phyloP scores from a whole-genome alignment of 768 basidiomycete genomes.

The Coprinellus micaceus region DNA sequence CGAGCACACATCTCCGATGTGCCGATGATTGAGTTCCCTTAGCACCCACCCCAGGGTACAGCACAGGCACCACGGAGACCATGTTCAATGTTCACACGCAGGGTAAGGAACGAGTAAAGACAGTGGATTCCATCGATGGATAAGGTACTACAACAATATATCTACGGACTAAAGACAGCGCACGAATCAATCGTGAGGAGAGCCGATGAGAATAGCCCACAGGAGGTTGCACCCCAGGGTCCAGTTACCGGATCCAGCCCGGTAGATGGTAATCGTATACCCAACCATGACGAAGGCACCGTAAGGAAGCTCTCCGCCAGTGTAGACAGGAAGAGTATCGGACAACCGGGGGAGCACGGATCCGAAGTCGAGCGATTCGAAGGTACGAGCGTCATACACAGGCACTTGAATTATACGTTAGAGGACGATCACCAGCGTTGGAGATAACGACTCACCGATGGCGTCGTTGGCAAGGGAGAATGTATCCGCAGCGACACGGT shows the following conservation, averaged over 20 bases:
- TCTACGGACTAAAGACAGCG: too few species aligned
- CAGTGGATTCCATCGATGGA: too few species aligned
- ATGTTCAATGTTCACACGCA: too few species aligned
- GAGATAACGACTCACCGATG: background rate
- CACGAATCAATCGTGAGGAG: background rate
- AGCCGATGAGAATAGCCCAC: slow-evolving; percentile 4
- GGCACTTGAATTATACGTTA: background rate
- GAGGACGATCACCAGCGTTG: background rate
- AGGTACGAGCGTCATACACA: slow-evolving; percentile 1
- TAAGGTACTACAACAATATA: too few species aligned
- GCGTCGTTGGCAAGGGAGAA: background rate
- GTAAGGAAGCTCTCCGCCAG: background rate
- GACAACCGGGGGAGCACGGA: background rate
- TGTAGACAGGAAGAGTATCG: background rate
- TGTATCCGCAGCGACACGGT: background rate
- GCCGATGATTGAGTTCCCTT: too few species aligned
- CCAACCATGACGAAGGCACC: slow-evolving; percentile 3
- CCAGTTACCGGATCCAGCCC: background rate
- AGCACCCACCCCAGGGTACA: too few species aligned
- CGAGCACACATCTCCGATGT: too few species aligned
- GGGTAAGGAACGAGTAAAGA: too few species aligned
- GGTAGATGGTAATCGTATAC: background rate
- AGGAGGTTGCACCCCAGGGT: slow-evolving; percentile 2
- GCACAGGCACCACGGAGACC: too few species aligned
- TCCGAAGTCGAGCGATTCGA: background rate